Percentiles rank a stretch among this genome's conserved stretches.
phyloP scores from a whole-genome alignment of 768 basidiomycete species.

The Amylocystis lapponica region DNA sequence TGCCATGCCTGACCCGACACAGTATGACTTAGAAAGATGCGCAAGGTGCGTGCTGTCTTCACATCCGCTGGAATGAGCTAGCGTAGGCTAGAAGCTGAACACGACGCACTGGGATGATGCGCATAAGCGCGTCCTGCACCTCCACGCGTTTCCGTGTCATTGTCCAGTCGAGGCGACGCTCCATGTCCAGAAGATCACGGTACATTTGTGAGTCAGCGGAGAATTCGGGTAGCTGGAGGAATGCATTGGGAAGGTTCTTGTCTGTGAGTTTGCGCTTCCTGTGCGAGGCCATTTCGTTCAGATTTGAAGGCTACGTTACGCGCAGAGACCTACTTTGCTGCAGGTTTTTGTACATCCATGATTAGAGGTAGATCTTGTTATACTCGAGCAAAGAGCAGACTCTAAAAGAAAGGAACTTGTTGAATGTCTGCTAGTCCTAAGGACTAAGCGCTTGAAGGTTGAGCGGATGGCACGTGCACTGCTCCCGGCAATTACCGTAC shows the following conservation, averaged over 20 bases:
- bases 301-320: background rate
- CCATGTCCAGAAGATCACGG: constrained; percentile 79
- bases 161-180: constrained; percentile 92
- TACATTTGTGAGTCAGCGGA: constrained; percentile 84
- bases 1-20: constrained; percentile 88
- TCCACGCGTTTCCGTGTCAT: constrained; percentile 87
- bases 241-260: constrained; percentile 70
- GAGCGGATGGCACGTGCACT: no score
- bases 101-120: constrained; percentile 58
- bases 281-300: constrained; percentile 8
- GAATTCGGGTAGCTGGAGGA: constrained; percentile 70
- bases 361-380: constrained; percentile 2
- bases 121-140: constrained; percentile 81
- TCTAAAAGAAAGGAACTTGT: no score
- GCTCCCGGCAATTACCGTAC: no score
- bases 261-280: constrained; percentile 79
- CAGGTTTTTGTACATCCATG: constrained; percentile 17
- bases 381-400: background rate
- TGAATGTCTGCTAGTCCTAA: no score
- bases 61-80: background rate
- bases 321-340: constrained; percentile 13
- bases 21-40: constrained; percentile 86
- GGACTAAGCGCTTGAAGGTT: no score
- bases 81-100: background rate
- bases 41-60: constrained; percentile 76